Base-by-base conservation (phyloP, 345 rosid species). In the Dovyalis caffra region DNA sequence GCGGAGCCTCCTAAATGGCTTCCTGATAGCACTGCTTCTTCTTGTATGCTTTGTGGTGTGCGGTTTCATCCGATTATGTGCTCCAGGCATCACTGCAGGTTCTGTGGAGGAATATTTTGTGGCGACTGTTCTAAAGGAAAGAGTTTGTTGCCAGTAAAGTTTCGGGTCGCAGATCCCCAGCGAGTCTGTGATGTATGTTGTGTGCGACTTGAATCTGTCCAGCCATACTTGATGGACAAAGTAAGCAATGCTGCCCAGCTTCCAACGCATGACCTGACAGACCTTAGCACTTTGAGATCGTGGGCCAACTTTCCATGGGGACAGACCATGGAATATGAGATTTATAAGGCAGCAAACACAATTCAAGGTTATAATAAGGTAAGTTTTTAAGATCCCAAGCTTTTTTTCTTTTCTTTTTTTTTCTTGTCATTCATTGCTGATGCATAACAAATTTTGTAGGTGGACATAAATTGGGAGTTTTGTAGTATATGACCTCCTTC, bases 241-340 rank as follows among this genome's bases (percentile, higher is more conserved):
- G 98, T 95, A 57, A 95, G 99, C 86, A 82, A 87, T 72, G 97
- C 99, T 81, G 89, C 97, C 74, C 99, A 89, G 85, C 73, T 89
- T 76, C 97, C 98, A 1, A 91, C 93, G 6, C 88, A 82, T 78
- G 98, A 95, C 79, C 80, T 92, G 80, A 92, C 97, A 38, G 98
- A 95, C 82, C 97, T 95, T 72, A 92, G 99, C 82, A 95, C 99
- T 0, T 85, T 92, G 86, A 92, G 99, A 83, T 92, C 99, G 73
- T 95, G 99, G 99, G 81, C 91, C 68, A 95, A 95, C 82, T 92
- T 95, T 83, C 99, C 99, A 0, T 95, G 99, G 98, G 95, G 92
- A 57, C 95, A 91, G 62, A 87, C 95, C 60, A 89, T 95, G 99
- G 97, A 91, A 74, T 81, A 87, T 76, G 99, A 95, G 79, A 92